Evolutionary conservation across 2,329 filamentous ascomycete species (phyloP), one percentile per base, ranked within the genome.

Genomic region (Colletotrichum caudatum): DNA sequence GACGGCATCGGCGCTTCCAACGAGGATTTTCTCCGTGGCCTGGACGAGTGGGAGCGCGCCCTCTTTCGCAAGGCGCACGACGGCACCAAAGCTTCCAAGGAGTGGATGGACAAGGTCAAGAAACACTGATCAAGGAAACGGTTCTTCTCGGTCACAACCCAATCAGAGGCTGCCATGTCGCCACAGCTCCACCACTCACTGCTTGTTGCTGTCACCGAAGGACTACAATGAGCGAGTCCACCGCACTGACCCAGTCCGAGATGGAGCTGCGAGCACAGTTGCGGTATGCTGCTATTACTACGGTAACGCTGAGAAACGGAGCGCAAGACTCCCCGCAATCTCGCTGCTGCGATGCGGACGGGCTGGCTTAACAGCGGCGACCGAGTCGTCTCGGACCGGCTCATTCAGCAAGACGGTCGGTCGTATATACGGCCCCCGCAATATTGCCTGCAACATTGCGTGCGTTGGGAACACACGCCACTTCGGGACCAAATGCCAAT

Each of bases 1-100:
- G 91, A 91, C 14, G 82, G 78, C 37, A 83, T 87, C 16, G 82
- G 88, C 84, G 83, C 89, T 81, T 76, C 92, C 84, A 91, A 91
- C 2, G 91, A 91, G 69, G 95, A 98, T 75, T 98, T 98, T 76
- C 84, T 98, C 76, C 87, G 93, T 39, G 94, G 95, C 0, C 81
- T 99, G 67, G 96, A 98, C 78, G 95, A 98, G 83, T 94, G 91
- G 81, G 96, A 99, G 84, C 88, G 95, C 76, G 88, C 87, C 71
- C 75, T 95, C 74, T 95, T 95, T 78, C 87, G 92, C 57, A 89
- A 89, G 71, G 90, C 91, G 0, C 93, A 95, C 78, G 92, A 94
- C 74, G 91, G 92, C 20, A 87, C 90, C 2, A 94, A 92, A 80
- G 85, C 88, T 9, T 87, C 89, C 41, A 92, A 91, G 75, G 87